Percentiles rank a stretch among this genome's conserved stretches.
These are phyloP conservation scores for Lepidium campestre DNA, from an alignment of 441 rosid genomes.

Conservation along the genomic window DNA sequence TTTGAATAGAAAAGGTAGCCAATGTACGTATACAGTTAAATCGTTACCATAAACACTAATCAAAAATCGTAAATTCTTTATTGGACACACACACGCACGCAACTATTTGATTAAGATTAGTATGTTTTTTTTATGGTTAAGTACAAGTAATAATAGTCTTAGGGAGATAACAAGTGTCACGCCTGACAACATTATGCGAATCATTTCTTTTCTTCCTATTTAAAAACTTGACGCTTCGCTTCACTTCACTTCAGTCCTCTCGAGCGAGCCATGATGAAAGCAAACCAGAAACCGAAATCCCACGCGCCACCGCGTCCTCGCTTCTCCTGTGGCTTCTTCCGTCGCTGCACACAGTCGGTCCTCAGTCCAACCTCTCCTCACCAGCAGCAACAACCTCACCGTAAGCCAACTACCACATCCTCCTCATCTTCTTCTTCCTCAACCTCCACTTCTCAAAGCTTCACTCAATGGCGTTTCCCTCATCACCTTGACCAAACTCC, in stretches of 20 bases:
- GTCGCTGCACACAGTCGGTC: slow-evolving; percentile 62
- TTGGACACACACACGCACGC: not conserved
- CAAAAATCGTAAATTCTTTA: not conserved
- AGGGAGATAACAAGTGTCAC: slow-evolving; percentile 12
- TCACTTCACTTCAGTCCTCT: not conserved
- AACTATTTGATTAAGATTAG: not conserved
- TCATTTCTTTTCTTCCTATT: slow-evolving; percentile 15
- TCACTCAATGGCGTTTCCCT: slow-evolving; percentile 83
- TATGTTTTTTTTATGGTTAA: not conserved
- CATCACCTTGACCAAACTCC: slow-evolving; percentile 27
- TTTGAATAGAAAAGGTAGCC: too few species aligned
- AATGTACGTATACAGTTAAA: not conserved
- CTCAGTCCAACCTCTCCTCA: slow-evolving; percentile 53
- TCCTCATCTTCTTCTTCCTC: slow-evolving; percentile 78
- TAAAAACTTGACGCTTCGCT: slow-evolving; percentile 5
- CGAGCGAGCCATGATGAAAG: slow-evolving; percentile 37
- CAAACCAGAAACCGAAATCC: slow-evolving; percentile 54
- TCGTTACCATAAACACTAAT: not conserved
- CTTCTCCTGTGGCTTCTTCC: slow-evolving; percentile 78
- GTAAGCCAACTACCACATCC: slow-evolving; percentile 27
- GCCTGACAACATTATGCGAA: slow-evolving; percentile 28
- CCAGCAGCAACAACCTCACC: slow-evolving; percentile 24
- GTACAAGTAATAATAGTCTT: slow-evolving; percentile 3
- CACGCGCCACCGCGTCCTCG: slow-evolving; percentile 57
- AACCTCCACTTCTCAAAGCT: slow-evolving; percentile 72